phyloP scores from a whole-genome alignment of 352 stramenopile species.

The Salisapilia sapeloensis region DNA sequence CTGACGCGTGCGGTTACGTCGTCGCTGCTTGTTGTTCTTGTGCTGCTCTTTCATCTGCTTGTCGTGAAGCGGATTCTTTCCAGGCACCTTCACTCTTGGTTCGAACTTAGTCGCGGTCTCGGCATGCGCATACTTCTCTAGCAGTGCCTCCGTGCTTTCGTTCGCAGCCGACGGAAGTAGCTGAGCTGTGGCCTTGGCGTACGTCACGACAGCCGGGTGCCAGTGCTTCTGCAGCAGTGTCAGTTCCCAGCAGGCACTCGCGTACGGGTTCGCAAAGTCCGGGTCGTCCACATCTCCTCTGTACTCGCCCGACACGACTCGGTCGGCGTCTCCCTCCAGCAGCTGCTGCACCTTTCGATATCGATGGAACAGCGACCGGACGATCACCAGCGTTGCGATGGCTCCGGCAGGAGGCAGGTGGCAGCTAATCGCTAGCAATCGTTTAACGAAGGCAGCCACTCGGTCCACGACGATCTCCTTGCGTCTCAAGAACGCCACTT shows the following conservation, averaged over 20 bases:
- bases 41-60: slow-evolving; percentile 36
- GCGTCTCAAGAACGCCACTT: slow-evolving; percentile 85
- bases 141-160: slow-evolving; percentile 38
- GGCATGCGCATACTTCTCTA: slow-evolving; percentile 45
- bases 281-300: slow-evolving; percentile 84
- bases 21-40: slow-evolving; percentile 36
- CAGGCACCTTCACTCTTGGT: slow-evolving; percentile 37
- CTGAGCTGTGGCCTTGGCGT: slow-evolving; percentile 41
- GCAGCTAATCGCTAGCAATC: slow-evolving; percentile 79
- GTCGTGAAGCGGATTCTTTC: slow-evolving; percentile 44
- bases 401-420: slow-evolving; percentile 70
- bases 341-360: slow-evolving; percentile 90
- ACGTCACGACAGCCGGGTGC: slow-evolving; percentile 62
- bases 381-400: slow-evolving; percentile 75
- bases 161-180: slow-evolving; percentile 41
- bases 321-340: slow-evolving; percentile 91
- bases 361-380: slow-evolving; percentile 79
- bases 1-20: slow-evolving; percentile 30
- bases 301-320: slow-evolving; percentile 87
- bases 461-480: slow-evolving; percentile 90
- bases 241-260: slow-evolving; percentile 88
- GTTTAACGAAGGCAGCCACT: slow-evolving; percentile 92
- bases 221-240: slow-evolving; percentile 74
- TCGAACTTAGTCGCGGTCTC: slow-evolving; percentile 21
- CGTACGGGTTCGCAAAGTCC: slow-evolving; percentile 91